A percentile compares a stretch with the other conserved stretches of the same genome.
Conservation (phyloP, 331 rosid species). For the Acacia concinna region DNA sequence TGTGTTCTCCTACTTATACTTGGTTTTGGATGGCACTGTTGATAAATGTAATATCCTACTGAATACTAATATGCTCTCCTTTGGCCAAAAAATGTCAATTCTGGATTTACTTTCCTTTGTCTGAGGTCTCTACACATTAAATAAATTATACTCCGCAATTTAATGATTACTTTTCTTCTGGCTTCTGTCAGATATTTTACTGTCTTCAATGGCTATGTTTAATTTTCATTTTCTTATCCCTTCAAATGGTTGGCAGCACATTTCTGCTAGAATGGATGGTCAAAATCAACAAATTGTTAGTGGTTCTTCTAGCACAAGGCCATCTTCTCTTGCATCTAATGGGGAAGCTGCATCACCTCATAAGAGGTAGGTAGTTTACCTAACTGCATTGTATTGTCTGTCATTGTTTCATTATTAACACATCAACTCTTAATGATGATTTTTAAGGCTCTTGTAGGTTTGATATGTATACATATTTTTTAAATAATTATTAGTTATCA, state of each 20-base stretch:
- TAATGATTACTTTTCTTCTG: background rate
- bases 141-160: constrained; percentile 8
- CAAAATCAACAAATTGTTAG: constrained; percentile 59
- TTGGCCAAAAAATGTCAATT: background rate
- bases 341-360: constrained; percentile 52
- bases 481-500: background rate
- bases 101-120: background rate
- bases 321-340: constrained; percentile 48
- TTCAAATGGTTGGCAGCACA: constrained; percentile 53
- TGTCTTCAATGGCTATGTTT: constrained; percentile 24
- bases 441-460: background rate
- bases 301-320: constrained; percentile 41
- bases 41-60: background rate
- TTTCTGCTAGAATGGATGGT: constrained; percentile 49
- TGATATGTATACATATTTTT: background rate
- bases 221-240: constrained; percentile 15
- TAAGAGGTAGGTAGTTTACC: constrained; percentile 42
- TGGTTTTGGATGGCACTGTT: background rate
- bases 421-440: background rate
- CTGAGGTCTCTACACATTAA: background rate
- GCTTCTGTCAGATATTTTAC: constrained; percentile 15
- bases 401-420: background rate
- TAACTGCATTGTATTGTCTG: constrained; percentile 14
- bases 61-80: background rate
- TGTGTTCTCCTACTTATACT: background rate